phyloP scores from a whole-genome alignment of 805 yeast species.

The Ogataea pini region DNA sequence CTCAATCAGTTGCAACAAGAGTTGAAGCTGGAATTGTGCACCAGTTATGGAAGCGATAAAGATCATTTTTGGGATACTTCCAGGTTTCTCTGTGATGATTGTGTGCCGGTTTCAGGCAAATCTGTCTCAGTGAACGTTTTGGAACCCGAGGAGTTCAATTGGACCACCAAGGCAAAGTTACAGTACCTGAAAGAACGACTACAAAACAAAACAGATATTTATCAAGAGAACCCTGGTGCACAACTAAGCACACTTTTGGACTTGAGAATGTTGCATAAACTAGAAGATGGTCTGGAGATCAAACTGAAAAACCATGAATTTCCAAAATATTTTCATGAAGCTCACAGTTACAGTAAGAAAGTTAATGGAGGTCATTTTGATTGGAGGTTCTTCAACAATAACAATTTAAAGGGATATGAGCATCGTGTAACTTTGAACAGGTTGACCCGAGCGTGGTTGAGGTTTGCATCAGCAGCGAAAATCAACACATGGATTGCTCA shows the following conservation, averaged over 20 bases:
- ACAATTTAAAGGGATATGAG: constrained; percentile 22
- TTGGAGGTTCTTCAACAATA: constrained; percentile 44
- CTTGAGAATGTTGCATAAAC: constrained; percentile 11
- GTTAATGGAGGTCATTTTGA: constrained; percentile 45
- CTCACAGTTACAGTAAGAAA: constrained; percentile 33
- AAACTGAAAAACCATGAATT: constrained; percentile 7
- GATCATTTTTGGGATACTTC: constrained; percentile 9
- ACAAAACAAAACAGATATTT: background rate
- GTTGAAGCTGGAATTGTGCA: constrained; percentile 6
- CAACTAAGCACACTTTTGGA: constrained; percentile 5
- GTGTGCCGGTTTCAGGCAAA: background rate
- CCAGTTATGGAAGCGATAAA: background rate
- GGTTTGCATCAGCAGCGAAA: constrained; percentile 45
- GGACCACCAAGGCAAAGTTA: constrained; percentile 3
- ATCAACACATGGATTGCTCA: constrained; percentile 62
- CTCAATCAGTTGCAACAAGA: constrained; percentile 9
- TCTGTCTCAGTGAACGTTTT: constrained; percentile 1
- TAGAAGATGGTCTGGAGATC: constrained; percentile 3
- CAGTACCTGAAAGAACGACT: background rate
- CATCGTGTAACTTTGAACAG: constrained; percentile 43
- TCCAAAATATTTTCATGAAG: constrained; percentile 45
- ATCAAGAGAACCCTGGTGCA: background rate
- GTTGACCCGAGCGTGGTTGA: constrained; percentile 54
- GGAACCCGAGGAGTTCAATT: constrained; percentile 12
- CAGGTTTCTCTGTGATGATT: constrained; percentile 6